phyloP scores from a whole-genome alignment of 192 early-diverging fungal genomes.

The Pilobolus umbonatus region DNA sequence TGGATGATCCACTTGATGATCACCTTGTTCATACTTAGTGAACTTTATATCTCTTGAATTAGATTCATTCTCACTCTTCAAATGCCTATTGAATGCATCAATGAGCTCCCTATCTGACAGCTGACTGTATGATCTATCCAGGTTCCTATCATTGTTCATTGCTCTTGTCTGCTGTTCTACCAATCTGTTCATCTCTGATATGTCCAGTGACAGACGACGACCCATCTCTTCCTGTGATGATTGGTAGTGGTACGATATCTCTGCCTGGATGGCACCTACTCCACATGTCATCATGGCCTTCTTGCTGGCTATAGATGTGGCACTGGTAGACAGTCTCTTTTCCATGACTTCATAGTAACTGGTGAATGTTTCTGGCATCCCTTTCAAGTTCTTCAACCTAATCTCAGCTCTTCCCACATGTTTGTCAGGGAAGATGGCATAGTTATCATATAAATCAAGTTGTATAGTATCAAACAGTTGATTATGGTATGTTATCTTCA shows the following conservation, averaged over 20 bases:
- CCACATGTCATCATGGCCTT: slow-evolving; percentile 37
- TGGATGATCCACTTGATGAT: slow-evolving; percentile 11
- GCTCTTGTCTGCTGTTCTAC: slow-evolving; percentile 1
- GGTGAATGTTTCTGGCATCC: slow-evolving; percentile 65
- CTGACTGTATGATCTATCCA: not conserved
- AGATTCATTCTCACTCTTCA: not conserved
- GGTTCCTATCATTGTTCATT: not conserved
- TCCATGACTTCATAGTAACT: slow-evolving; percentile 79
- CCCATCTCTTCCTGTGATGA: too few species aligned
- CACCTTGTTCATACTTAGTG: slow-evolving; percentile 15
- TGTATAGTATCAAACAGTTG: slow-evolving; percentile 74
- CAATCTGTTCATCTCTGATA: slow-evolving; percentile 4
- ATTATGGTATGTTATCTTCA: slow-evolving; percentile 62
- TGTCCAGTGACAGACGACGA: not conserved
- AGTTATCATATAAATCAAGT: slow-evolving; percentile 63
- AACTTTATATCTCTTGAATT: slow-evolving; percentile 6
- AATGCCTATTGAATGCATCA: slow-evolving; percentile 4
- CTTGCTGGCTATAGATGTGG: slow-evolving; percentile 52
- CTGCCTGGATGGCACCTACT: slow-evolving; percentile 66
- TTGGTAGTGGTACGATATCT: slow-evolving; percentile 57
- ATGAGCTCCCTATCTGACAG: slow-evolving; percentile 4
- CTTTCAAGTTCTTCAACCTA: slow-evolving; percentile 53
- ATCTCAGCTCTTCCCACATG: slow-evolving; percentile 70
- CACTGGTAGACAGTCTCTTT: slow-evolving; percentile 55
- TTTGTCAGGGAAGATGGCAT: slow-evolving; percentile 57